Percentiles rank a stretch among this genome's conserved stretches.
phyloP scores from a whole-genome alignment of 495 filamentous ascomycete species.

The Neurospora tetraspora region DNA sequence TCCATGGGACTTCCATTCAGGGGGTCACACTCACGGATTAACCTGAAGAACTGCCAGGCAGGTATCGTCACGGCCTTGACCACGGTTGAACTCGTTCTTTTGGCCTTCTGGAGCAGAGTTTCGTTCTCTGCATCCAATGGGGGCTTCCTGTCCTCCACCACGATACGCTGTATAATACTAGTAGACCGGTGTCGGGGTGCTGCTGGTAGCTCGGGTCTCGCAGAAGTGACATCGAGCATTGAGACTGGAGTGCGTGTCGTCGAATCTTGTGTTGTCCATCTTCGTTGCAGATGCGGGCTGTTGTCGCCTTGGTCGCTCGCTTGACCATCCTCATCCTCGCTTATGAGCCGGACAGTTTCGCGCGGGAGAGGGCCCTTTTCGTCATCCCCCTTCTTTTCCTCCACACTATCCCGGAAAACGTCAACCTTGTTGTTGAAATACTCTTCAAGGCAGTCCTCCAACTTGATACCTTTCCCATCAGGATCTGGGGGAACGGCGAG shows the following conservation, averaged over 20 bases:
- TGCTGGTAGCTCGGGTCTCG: constrained; percentile 12
- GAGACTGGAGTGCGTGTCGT: constrained; percentile 14
- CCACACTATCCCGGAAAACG: constrained; percentile 59
- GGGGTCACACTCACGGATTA: constrained; percentile 55
- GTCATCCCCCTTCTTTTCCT: constrained; percentile 41
- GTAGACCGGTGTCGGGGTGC: constrained; percentile 30
- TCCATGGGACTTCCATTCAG: neutral
- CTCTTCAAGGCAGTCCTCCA: constrained; percentile 84
- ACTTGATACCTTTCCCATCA: constrained; percentile 52
- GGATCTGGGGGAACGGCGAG: constrained; percentile 67
- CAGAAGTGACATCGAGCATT: constrained; percentile 6
- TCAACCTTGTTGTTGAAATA: constrained; percentile 96
- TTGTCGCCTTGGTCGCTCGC: constrained; percentile 2
- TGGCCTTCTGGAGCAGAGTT: constrained; percentile 27
- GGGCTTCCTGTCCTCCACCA: constrained; percentile 27
- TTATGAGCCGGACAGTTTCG: constrained; percentile 27
- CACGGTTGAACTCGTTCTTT: constrained; percentile 38
- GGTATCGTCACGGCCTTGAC: constrained; percentile 88
- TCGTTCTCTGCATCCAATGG: constrained; percentile 27
- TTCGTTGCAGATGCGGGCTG: constrained; percentile 11
- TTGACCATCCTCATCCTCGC: constrained; percentile 20
- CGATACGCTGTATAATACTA: constrained; percentile 40
- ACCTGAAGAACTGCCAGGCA: constrained; percentile 93
- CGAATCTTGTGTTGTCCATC: constrained; percentile 23
- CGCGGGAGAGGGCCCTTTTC: constrained; percentile 1